Conservation (phyloP, 75 land plant species). For the Larix kaempferi region DNA sequence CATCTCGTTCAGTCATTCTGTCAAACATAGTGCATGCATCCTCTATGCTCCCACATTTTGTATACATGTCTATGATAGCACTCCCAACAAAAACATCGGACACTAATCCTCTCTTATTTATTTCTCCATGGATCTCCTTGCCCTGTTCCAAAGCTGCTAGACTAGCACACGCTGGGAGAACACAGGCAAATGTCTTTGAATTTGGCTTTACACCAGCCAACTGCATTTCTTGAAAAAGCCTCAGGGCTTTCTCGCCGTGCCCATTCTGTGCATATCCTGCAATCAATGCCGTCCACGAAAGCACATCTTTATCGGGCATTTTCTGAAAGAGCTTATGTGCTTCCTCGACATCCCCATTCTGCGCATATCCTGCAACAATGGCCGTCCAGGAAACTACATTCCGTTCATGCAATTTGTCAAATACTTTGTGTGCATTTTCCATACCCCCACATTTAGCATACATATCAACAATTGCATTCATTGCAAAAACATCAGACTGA, state of each 20-base stretch:
- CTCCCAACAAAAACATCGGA: constrained; percentile 18
- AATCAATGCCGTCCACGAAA: constrained; percentile 16
- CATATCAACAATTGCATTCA: constrained; percentile 37
- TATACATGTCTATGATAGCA: constrained; percentile 25
- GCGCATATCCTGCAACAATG: constrained; percentile 49
- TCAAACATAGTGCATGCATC: constrained; percentile 14
- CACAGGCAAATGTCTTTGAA: constrained; percentile 10
- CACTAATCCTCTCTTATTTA: neutral
- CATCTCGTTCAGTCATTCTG: constrained; percentile 8
- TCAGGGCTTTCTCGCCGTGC: constrained; percentile 7
- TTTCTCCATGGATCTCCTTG: constrained; percentile 2
- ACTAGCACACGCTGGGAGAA: constrained; percentile 23
- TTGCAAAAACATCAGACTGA: constrained; percentile 31
- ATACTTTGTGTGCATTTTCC: constrained; percentile 8
- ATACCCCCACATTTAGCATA: constrained; percentile 35
- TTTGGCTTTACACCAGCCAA: constrained; percentile 6
- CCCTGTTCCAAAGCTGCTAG: constrained; percentile 14
- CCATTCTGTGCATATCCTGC: constrained; percentile 12
- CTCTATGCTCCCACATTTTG: constrained; percentile 18
- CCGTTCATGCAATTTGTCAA: constrained; percentile 4
- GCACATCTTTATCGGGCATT: constrained; percentile 12
- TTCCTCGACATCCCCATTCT: constrained; percentile 40
- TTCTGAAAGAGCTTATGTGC: constrained; percentile 20
- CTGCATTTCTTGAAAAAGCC: constrained; percentile 15
- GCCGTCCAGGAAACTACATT: constrained; percentile 56